Conservation (phyloP, 176 grass and related monocot species). For the Aegilops speltoides region DNA sequence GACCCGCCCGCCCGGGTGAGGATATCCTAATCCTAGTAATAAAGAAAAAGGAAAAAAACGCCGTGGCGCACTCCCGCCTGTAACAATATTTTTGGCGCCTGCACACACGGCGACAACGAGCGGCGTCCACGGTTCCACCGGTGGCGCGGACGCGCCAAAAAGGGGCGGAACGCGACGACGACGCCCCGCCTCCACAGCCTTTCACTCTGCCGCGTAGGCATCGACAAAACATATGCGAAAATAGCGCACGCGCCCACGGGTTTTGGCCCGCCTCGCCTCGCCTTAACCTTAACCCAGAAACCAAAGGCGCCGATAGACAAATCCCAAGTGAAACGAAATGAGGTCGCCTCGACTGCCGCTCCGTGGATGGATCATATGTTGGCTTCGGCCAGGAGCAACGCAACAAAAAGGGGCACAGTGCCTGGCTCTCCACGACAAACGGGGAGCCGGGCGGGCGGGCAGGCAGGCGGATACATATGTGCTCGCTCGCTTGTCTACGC, state of each 20-base stretch:
- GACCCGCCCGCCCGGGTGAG: not conserved
- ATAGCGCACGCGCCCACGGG: not conserved
- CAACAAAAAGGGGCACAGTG: constrained; percentile 34
- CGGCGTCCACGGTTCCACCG: not conserved
- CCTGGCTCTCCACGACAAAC: not conserved
- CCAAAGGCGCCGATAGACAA: not conserved
- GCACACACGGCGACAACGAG: not conserved
- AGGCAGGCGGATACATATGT: not conserved
- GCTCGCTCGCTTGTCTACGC: constrained; percentile 18
- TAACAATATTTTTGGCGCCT: not conserved
- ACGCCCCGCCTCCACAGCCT: constrained; percentile 21
- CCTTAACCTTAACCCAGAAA: not conserved
- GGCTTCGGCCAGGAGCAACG: constrained; percentile 39
- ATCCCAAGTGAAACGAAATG: not conserved
- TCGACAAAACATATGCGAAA: constrained; percentile 39
- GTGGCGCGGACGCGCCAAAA: constrained; percentile 9
- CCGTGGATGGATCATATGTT: not conserved
- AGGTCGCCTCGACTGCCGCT: not conserved
- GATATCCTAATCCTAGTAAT: not conserved
- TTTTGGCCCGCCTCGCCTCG: not conserved
- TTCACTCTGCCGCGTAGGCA: constrained; percentile 19
- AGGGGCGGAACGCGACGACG: not conserved
- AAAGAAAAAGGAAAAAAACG: not conserved
- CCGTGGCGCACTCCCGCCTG: not conserved
- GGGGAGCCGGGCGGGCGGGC: not conserved